Evolutionary conservation across 140 eudicot genomes (phyloP).

Genomic region (Stevia rebaudiana): DNA sequence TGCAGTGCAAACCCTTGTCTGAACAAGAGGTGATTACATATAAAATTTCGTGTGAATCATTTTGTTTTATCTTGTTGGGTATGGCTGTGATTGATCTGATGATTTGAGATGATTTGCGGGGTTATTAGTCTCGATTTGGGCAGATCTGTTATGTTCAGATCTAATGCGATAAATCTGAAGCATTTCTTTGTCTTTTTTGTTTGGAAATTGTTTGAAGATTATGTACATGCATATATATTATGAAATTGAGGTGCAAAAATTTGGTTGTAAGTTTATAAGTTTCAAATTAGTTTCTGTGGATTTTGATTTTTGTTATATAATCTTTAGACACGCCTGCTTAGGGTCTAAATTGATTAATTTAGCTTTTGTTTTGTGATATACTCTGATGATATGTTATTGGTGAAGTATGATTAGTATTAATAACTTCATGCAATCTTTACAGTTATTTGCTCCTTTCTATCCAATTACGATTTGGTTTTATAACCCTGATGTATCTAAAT

Average conservation of each 20-base stretch:
- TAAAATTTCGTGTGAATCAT: neutral
- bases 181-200: neutral
- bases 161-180: slow-evolving; percentile 9
- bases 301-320: neutral
- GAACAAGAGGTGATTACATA: slow-evolving; percentile 67
- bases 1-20: slow-evolving; percentile 96
- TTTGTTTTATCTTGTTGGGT: slow-evolving; percentile 1
- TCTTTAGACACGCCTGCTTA: neutral
- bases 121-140: slow-evolving; percentile 12
- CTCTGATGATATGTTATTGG: slow-evolving; percentile 3
- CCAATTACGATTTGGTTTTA: neutral
- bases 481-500: neutral
- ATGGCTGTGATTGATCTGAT: slow-evolving; percentile 16
- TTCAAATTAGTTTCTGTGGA: neutral
- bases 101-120: neutral
- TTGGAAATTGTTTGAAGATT: neutral
- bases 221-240: neutral
- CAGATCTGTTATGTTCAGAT: slow-evolving; percentile 25
- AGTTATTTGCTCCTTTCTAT: neutral
- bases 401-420: neutral
- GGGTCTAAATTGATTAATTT: slow-evolving; percentile 4
- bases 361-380: neutral
- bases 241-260: neutral
- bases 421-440: neutral
- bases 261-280: no score